Evolutionary conservation across 1,284 basidiomycete species (phyloP).

Genomic region (Leccinum pachyderme): DNA sequence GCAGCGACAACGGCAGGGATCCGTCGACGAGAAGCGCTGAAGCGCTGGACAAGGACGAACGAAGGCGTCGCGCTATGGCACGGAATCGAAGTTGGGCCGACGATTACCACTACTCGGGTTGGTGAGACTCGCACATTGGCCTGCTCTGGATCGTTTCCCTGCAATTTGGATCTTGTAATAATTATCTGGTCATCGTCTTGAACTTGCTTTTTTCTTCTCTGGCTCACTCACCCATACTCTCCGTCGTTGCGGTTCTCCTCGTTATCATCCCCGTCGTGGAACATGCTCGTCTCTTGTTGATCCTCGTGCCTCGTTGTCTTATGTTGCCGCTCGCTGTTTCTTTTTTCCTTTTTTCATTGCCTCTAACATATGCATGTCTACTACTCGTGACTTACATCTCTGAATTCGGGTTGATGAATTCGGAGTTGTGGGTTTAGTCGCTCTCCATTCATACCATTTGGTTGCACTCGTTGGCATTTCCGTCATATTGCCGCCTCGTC

Average conservation of each 20-base stretch:
- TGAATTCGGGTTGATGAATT: constrained; percentile 11
- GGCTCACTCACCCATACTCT: not conserved
- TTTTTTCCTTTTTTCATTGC: constrained; percentile 1
- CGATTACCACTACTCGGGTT: constrained; percentile 64
- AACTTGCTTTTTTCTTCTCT: constrained; percentile 1
- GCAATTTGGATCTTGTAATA: constrained; percentile 24
- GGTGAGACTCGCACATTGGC: constrained; percentile 39
- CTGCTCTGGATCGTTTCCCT: not conserved
- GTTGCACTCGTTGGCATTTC: constrained; percentile 13
- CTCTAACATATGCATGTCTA: constrained; percentile 13
- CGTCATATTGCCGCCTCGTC: not conserved
- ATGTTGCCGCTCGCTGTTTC: constrained; percentile 8
- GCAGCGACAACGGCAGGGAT: constrained; percentile 20
- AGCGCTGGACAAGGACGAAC: constrained; percentile 38
- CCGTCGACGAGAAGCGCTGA: constrained; percentile 17
- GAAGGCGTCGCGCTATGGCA: constrained; percentile 45
- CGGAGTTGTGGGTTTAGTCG: constrained; percentile 7
- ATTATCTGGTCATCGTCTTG: constrained; percentile 24
- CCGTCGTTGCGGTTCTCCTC: constrained; percentile 10
- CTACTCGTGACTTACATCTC: constrained; percentile 7
- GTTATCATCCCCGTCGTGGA: constrained; percentile 17
- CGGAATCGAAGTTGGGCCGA: constrained; percentile 69
- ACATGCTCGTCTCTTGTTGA: constrained; percentile 21
- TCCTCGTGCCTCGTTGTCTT: constrained; percentile 9
- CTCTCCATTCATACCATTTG: constrained; percentile 15